These are phyloP conservation scores for Phytophthora palmivora DNA, from an alignment of 352 stramenopile genomes.

Conservation along the genomic window DNA sequence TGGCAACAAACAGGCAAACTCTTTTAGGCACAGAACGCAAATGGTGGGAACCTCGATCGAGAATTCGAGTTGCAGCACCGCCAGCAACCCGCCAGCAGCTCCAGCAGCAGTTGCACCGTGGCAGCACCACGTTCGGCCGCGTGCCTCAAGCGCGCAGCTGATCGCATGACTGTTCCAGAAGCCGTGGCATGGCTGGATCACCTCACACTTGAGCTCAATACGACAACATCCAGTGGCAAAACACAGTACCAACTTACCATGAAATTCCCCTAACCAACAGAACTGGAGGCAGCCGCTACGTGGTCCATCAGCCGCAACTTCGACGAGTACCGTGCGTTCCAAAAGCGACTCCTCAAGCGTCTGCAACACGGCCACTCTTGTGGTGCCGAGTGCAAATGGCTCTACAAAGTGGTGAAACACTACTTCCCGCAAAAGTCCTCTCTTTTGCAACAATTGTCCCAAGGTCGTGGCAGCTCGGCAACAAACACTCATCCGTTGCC, in stretches of 20 bases:
- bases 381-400: conserved; percentile 66
- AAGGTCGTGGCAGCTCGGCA: conserved; percentile 40
- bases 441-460: conserved; percentile 47
- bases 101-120: conserved; percentile 4
- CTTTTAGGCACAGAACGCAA: conserved; percentile 5
- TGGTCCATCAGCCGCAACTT: conserved; percentile 49
- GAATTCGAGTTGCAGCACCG: conserved; percentile 24
- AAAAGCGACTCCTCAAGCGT: conserved; percentile 50
- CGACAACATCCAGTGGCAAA: conserved; percentile 25
- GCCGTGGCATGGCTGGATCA: conserved; percentile 46
- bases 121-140: conserved; percentile 31
- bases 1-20: not conserved
- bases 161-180: conserved; percentile 32
- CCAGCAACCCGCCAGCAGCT: conserved; percentile 14
- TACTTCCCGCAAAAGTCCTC: conserved; percentile 64
- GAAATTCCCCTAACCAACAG: conserved; percentile 24
- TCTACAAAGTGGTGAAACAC: conserved; percentile 68
- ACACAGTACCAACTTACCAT: conserved; percentile 46
- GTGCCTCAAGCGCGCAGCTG: conserved; percentile 32
- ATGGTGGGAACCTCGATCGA: conserved; percentile 36
- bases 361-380: conserved; percentile 66
- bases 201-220: conserved; percentile 35
- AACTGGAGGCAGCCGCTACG: conserved; percentile 29
- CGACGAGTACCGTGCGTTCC: conserved; percentile 58
- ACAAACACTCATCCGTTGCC: conserved; percentile 46